Evolutionary conservation across 1,139 yeast species (phyloP).

Genomic region (Suhomyces choctaworum): DNA sequence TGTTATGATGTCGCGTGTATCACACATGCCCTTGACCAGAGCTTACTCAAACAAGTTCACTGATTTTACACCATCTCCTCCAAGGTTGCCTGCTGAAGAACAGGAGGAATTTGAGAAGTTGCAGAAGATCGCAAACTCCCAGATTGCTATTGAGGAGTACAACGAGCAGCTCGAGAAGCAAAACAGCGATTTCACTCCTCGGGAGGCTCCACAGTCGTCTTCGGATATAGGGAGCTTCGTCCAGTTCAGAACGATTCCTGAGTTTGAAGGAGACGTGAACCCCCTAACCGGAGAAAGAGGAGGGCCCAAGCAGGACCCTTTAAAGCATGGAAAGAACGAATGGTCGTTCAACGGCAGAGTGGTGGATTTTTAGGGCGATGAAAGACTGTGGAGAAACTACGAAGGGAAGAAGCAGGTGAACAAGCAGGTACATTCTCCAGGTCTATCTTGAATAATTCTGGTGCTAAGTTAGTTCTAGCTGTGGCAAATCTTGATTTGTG

Average conservation of each 20-base stretch:
- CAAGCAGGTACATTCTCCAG: too few species aligned
- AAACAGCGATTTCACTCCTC: background rate
- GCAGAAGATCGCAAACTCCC: conserved; percentile 78
- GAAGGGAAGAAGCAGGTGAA: too few species aligned
- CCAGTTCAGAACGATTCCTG: conserved; percentile 78
- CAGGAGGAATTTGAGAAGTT: conserved; percentile 91
- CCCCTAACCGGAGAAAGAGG: conserved; percentile 95
- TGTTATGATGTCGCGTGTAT: background rate
- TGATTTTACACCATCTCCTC: conserved; percentile 67
- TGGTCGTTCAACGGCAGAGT: conserved; percentile 96
- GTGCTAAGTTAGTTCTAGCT: too few species aligned
- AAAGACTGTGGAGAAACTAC: too few species aligned
- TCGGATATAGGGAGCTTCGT: conserved; percentile 67
- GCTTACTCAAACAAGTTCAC: conserved; percentile 26
- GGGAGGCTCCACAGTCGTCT: conserved; percentile 1
- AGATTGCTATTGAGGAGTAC: conserved; percentile 76
- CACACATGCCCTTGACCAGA: background rate
- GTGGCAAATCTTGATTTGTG: too few species aligned
- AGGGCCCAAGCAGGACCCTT: conserved; percentile 98
- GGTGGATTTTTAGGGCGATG: conserved; percentile 85
- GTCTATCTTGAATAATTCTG: too few species aligned
- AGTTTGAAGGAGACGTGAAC: conserved; percentile 91
- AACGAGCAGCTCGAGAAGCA: conserved; percentile 46
- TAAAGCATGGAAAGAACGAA: conserved; percentile 71
- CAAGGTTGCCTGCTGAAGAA: conserved; percentile 77